Base-by-base conservation (phyloP, 208 protist genomes). In the Phytomonas sp. region DNA sequence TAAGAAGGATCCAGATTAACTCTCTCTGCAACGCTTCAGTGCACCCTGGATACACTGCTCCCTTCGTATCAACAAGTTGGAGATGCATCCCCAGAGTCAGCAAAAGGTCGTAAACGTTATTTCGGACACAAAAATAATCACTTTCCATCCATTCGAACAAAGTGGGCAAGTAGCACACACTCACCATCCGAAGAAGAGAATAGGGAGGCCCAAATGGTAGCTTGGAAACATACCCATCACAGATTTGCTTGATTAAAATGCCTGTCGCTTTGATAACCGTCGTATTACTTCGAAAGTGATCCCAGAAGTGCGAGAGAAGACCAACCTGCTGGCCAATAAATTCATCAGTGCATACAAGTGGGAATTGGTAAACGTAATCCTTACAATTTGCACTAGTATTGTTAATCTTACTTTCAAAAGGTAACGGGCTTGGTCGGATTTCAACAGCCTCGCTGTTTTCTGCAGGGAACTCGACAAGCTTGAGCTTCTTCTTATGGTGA, bases 71-170 rank as follows among this genome's bases (percentile, higher is more conserved):
- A 13, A 96, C 78, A n/a, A 96, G 60, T 67, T 94, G 91, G 61
- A 96, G 68, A 70, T 96, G 91, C 61, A 87, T 74, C 32, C 83
- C 85, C 13, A 96, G 76, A 53, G 85, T 93, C 13, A 94, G 53
- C 2, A 96, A 56, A 62, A 96, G 85, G 75, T 94, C 88, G 75
- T 94, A 96, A 43, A 96, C 91, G 71, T 96, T 87, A 60, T 84
- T 84, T 67, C 87, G 82, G 68, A 96, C 87, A 70, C 84, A 96
- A 33, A 92, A 72, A 71, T 96, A 96, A 64, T 92, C 87, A 71
- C 83, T 93, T 67, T 82, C 74, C 88, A 94, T 93, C 80, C 87
- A 83, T 36, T 80, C 75, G 36, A 93, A 84, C 36, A 94, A 73
- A 66, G 81, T 88, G 31, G 88, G 85, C 40, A 93, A 67, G 66